Conservation (phyloP, 2,329 filamentous ascomycete genomes). For the Aspergillus puulaauensis region DNA sequence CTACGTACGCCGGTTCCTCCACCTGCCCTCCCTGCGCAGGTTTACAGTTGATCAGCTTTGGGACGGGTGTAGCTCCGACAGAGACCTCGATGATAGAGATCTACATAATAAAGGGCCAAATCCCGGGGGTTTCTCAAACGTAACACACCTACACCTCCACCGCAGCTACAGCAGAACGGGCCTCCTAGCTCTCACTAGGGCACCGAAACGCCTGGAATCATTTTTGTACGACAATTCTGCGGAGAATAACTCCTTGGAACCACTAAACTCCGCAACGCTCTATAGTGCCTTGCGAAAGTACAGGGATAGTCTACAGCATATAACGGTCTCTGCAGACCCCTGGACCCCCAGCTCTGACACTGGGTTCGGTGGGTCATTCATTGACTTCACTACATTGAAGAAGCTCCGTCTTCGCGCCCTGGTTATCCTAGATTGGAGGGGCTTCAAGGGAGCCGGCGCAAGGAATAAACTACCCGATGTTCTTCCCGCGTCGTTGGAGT, state of each 20-base stretch:
- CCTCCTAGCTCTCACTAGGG: not conserved
- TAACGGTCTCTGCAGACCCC: not conserved
- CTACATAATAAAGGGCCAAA: too few relatives aligned
- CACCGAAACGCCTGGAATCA: not conserved
- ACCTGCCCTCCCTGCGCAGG: not conserved
- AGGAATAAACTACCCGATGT: not conserved
- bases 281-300: not conserved
- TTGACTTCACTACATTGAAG: not conserved
- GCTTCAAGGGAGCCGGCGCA: too few relatives aligned
- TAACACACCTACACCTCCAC: too few relatives aligned
- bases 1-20: not conserved
- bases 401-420: not conserved
- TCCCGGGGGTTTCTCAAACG: too few relatives aligned
- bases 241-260: not conserved
- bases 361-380: not conserved
- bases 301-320: not conserved
- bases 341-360: not conserved
- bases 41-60: not conserved
- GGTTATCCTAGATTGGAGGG: not conserved
- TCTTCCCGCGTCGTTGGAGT: not conserved
- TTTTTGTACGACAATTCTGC: not conserved
- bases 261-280: not conserved
- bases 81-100: not conserved
- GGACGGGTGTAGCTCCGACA: not conserved
- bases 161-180: not conserved